Evolutionary conservation across 768 basidiomycete species (phyloP).

Genomic region (Phaffia tasmanica): DNA sequence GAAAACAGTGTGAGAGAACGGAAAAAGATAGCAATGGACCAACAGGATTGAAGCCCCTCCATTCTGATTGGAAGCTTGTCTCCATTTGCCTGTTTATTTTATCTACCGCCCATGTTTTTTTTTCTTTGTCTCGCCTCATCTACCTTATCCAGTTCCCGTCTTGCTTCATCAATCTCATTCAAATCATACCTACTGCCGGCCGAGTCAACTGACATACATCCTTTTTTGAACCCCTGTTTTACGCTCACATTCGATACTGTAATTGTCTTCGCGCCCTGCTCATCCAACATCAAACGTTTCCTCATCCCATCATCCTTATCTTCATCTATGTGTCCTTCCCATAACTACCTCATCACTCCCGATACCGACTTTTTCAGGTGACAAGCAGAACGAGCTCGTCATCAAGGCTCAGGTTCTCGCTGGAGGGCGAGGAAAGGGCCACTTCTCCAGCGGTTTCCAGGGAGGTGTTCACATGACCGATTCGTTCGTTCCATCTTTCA

Average conservation of each 20-base stretch:
- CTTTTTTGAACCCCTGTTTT: no score
- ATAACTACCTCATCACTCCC: background rate
- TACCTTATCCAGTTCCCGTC: no score
- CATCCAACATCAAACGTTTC: background rate
- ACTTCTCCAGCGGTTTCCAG: slow-evolving; percentile 81
- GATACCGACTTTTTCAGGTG: background rate
- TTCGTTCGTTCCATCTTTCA: slow-evolving; percentile 46
- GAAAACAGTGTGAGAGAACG: no score
- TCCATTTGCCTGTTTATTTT: no score
- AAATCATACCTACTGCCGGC: no score
- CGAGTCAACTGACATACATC: no score
- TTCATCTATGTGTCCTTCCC: background rate
- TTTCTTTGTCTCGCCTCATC: no score
- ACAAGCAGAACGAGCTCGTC: slow-evolving; percentile 62
- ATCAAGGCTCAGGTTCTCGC: slow-evolving; percentile 99
- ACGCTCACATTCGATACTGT: background rate
- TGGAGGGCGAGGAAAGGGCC: slow-evolving; percentile 95
- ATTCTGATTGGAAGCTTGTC: no score
- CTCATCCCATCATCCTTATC: background rate
- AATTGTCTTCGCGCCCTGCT: background rate
- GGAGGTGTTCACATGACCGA: slow-evolving; percentile 93
- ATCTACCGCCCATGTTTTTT: no score
- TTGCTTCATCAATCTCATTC: no score
- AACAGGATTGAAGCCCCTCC: no score
- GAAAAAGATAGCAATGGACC: no score